These are phyloP conservation scores for Pyrus betulifolia DNA, from an alignment of 306 rosid genomes.

Conservation along the genomic window DNA sequence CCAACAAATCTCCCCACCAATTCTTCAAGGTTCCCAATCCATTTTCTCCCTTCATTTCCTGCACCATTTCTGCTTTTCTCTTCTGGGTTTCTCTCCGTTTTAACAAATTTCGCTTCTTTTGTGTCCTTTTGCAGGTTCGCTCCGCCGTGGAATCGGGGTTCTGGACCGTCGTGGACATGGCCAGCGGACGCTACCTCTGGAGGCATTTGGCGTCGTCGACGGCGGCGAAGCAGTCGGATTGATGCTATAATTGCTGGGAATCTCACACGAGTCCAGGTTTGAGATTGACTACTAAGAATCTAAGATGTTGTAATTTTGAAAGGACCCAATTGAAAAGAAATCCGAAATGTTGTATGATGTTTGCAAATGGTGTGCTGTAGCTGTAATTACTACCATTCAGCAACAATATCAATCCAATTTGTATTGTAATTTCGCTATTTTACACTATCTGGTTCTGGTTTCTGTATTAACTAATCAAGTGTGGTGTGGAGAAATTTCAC, in stretches of 20 bases:
- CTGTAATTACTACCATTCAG: slow-evolving; percentile 11
- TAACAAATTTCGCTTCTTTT: slow-evolving; percentile 3
- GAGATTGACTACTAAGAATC: slow-evolving; percentile 5
- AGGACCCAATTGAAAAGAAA: neutral
- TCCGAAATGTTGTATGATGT: neutral
- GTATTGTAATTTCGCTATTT: neutral
- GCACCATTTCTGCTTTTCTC: neutral
- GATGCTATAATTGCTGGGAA: slow-evolving; percentile 8
- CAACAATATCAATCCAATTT: slow-evolving; percentile 5
- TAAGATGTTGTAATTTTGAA: neutral
- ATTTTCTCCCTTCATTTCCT: neutral
- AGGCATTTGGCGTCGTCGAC: slow-evolving; percentile 54
- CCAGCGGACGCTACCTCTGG: slow-evolving; percentile 93
- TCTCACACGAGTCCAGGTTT: slow-evolving; percentile 12
- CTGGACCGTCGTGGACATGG: slow-evolving; percentile 89
- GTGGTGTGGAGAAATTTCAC: neutral
- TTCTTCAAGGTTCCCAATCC: slow-evolving; percentile 28
- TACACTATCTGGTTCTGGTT: neutral
- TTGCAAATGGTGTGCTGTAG: neutral
- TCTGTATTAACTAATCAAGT: neutral
- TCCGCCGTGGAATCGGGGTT: slow-evolving; percentile 60
- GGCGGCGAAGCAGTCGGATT: slow-evolving; percentile 40
- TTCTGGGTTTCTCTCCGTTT: slow-evolving; percentile 2
- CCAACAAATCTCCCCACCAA: slow-evolving; percentile 27
- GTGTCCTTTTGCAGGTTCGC: slow-evolving; percentile 34